Conservation (phyloP, 306 rosid genomes). For the Morella rubra region DNA sequence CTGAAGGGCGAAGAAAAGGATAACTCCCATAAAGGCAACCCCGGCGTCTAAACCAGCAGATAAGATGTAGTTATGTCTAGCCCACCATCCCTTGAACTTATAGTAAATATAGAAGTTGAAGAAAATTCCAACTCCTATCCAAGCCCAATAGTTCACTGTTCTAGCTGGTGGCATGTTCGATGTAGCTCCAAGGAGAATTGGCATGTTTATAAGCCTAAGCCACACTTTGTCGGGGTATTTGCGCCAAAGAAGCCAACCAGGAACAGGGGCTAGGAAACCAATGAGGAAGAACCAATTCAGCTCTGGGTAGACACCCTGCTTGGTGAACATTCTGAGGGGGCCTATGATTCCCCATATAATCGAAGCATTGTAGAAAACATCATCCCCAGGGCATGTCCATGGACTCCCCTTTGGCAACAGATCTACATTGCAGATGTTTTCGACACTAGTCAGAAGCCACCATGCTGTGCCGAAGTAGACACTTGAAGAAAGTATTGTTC, state of each 20-base stretch:
- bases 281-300: constrained; percentile 72
- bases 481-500: constrained; percentile 51
- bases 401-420: constrained; percentile 58
- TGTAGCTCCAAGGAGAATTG: constrained; percentile 43
- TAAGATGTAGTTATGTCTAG: constrained; percentile 60
- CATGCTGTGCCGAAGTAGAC: constrained; percentile 68
- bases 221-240: constrained; percentile 49
- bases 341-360: constrained; percentile 82
- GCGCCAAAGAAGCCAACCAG: constrained; percentile 45
- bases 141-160: constrained; percentile 46
- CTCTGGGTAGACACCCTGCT: constrained; percentile 43
- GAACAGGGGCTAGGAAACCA: constrained; percentile 54
- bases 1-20: constrained; percentile 60
- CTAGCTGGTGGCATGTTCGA: constrained; percentile 38
- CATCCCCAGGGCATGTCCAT: constrained; percentile 72
- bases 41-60: constrained; percentile 81
- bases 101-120: constrained; percentile 54
- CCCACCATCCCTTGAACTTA: constrained; percentile 64
- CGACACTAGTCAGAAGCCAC: constrained; percentile 59
- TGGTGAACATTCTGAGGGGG: constrained; percentile 60
- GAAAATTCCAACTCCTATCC: constrained; percentile 63
- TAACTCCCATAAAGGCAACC: constrained; percentile 51
- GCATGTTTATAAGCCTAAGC: constrained; percentile 57
- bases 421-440: constrained; percentile 45
- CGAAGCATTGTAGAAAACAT: constrained; percentile 72